phyloP scores from a whole-genome alignment of 2,329 filamentous ascomycete species.

The Fusarium paranaense region DNA sequence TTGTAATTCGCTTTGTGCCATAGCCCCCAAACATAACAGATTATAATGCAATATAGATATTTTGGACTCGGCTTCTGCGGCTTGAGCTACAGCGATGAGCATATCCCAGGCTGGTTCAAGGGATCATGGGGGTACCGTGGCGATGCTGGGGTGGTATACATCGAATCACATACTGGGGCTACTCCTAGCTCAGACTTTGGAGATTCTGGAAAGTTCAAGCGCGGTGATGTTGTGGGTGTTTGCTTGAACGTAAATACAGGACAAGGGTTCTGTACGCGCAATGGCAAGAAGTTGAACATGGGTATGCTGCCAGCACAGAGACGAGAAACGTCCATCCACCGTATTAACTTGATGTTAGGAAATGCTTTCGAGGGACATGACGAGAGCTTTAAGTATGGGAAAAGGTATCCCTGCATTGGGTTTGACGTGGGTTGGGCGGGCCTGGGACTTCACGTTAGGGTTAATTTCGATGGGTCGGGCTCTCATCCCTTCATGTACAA shows the following conservation, averaged over 20 bases:
- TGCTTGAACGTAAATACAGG: neutral
- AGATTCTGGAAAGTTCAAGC: neutral
- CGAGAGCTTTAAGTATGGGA: neutral
- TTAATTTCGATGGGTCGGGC: neutral
- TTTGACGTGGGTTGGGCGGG: accelerated
- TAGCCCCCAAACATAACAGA: accelerated
- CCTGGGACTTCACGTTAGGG: neutral
- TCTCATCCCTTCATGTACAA: neutral
- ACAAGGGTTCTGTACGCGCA: neutral
- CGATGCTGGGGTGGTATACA: accelerated
- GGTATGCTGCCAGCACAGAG: neutral
- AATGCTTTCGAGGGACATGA: neutral
- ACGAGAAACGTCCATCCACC: neutral
- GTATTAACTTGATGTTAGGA: accelerated
- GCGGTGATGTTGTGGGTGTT: neutral
- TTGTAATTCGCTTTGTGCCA: neutral
- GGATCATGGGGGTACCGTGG: neutral
- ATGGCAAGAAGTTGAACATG: neutral
- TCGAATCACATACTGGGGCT: neutral
- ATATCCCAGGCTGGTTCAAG: neutral
- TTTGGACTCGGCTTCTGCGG: neutral
- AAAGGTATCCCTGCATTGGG: neutral
- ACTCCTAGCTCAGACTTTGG: neutral
- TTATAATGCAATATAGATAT: accelerated
- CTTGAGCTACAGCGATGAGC: accelerated